Conservation (phyloP, 257 asterid species). For the Misopates orontium region DNA sequence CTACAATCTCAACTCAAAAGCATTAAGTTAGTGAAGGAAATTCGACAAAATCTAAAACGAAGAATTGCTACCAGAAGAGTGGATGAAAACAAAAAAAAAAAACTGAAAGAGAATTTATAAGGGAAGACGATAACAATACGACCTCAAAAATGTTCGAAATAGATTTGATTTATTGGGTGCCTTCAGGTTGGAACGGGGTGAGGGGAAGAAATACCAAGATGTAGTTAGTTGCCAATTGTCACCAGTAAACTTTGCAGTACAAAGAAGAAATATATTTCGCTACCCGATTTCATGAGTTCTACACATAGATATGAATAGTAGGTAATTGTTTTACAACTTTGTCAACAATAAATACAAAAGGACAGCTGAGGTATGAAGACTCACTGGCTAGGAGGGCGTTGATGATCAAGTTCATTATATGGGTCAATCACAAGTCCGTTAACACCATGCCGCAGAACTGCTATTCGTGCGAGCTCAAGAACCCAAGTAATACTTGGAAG, state of each 20-base stretch:
- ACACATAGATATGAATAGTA: neutral
- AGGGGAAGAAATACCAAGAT: too few relatives aligned
- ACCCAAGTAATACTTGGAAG: slow-evolving; percentile 92
- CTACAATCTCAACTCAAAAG: neutral
- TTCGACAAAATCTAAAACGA: neutral
- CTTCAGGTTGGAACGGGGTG: too few relatives aligned
- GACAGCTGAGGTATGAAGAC: slow-evolving; percentile 32
- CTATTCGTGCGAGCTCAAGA: slow-evolving; percentile 85
- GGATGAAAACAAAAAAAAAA: neutral
- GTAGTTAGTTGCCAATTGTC: neutral
- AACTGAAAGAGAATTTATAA: neutral
- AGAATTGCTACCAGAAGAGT: neutral
- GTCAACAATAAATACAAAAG: neutral
- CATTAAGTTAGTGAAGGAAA: neutral
- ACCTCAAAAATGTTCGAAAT: neutral
- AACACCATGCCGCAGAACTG: slow-evolving; percentile 90
- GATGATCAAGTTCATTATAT: slow-evolving; percentile 97
- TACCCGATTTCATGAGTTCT: neutral
- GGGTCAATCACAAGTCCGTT: slow-evolving; percentile 97
- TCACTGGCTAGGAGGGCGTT: slow-evolving; percentile 78
- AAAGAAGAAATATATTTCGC: neutral
- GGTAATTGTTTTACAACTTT: neutral
- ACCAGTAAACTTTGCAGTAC: neutral
- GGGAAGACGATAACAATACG: neutral
- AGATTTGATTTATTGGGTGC: too few relatives aligned